Base-by-base conservation (phyloP, 441 rosid genomes). In the Francoa sonchifolia region DNA sequence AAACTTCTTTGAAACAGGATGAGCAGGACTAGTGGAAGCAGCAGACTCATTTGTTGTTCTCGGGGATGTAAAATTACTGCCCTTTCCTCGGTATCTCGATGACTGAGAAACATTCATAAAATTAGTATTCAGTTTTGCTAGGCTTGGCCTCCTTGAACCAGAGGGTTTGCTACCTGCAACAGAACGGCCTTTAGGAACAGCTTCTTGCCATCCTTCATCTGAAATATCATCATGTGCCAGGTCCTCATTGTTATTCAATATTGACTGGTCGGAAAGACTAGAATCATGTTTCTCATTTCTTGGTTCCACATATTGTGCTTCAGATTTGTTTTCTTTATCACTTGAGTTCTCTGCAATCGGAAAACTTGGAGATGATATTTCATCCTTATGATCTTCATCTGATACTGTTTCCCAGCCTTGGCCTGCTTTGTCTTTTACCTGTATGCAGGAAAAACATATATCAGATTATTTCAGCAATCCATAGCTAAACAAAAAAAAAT, bases 181-280 rank as follows among this genome's bases (percentile, higher is more conserved):
- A 51, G 77, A 65, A 33, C 96, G 95, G 17, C 76, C 64, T 71
- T 72, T 80, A 2, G 86, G 77, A 33, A 72, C 81, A 57, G 92
- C 86, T 72, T 80, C 86, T 66, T 80, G 90, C 92, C 92, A 80
- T 56, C 92, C 92, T 66, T 80, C 82, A 56, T 77, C 92, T 2
- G 80, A 68, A 31, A 39, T 66, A 39, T 74, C 78, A 25, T 68
- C 76, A 22, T 60, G 72, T 28, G 39, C 50, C 1, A 44, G 38
- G 44, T 61, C 51, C 27, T 64, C 74, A 36, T 21, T 55, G 38
- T 48, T 58, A 39, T 55, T 60, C 46, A 51, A 10, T 19, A 44
- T 27, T 17, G 51, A 36, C 43, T 75, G 67, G 45, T 58, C 74
- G 38, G 59, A 69, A 17, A 63, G 66, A 66, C 33, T 46, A 39